Percentiles rank a stretch among this genome's conserved stretches.
phyloP scores from a whole-genome alignment of 1,139 yeast genomes.

The Pichia sp. region DNA sequence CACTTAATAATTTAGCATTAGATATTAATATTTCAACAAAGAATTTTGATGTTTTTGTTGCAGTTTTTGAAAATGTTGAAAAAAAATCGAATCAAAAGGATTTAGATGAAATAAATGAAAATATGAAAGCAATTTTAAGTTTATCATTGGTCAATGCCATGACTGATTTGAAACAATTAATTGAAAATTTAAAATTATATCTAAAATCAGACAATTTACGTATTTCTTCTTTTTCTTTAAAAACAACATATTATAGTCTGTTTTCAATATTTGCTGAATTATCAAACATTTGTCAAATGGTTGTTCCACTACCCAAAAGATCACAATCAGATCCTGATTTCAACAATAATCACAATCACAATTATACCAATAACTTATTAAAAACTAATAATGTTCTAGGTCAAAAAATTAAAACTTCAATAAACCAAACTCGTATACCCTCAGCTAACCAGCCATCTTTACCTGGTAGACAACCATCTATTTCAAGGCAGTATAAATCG shows the following conservation, averaged over 20 bases:
- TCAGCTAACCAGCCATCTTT: slow-evolving; percentile 4
- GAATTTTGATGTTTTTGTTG: slow-evolving; percentile 14
- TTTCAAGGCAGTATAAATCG: slow-evolving; percentile 28
- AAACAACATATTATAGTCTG: slow-evolving; percentile 67
- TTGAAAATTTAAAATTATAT: slow-evolving; percentile 18
- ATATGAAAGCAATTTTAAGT: slow-evolving; percentile 10
- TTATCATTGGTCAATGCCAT: slow-evolving; percentile 18
- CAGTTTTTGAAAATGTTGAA: slow-evolving; percentile 19
- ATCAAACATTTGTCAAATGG: slow-evolving; percentile 59
- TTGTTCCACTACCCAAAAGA: slow-evolving; percentile 34
- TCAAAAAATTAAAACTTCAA: slow-evolving; percentile 4
- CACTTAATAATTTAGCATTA: slow-evolving; percentile 11
- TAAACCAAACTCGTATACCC: slow-evolving; percentile 6
- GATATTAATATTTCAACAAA: slow-evolving; percentile 3
- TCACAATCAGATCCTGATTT: background rate
- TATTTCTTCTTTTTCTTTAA: slow-evolving; percentile 30
- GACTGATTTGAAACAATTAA: slow-evolving; percentile 19
- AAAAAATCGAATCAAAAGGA: slow-evolving; percentile 15
- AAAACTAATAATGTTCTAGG: too few species aligned
- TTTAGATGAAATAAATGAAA: slow-evolving; percentile 3
- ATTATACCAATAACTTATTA: background rate
- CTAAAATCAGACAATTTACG: slow-evolving; percentile 11
- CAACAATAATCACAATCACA: background rate
- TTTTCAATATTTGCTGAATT: slow-evolving; percentile 74
- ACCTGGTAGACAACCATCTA: slow-evolving; percentile 5